These are phyloP conservation scores for Thelonectria blattea DNA, from an alignment of 2,329 filamentous ascomycete genomes.

Conservation along the genomic window DNA sequence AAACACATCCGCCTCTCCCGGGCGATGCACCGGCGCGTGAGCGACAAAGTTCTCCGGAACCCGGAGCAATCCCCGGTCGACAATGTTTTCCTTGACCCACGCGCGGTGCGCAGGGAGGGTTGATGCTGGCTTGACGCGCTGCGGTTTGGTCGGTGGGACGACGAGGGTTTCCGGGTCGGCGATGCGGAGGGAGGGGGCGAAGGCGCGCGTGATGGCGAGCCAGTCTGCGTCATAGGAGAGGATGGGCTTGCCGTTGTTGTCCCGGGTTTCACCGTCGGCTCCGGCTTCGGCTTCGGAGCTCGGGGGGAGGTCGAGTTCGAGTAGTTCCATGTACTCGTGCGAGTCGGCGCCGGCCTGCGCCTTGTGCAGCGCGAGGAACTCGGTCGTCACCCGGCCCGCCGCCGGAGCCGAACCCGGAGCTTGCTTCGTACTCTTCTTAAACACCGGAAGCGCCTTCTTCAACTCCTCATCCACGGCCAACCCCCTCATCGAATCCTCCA, in stretches of 20 bases:
- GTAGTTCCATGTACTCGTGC: slow-evolving; percentile 74
- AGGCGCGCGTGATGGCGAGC: slow-evolving; percentile 87
- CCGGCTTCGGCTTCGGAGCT: slow-evolving; percentile 6
- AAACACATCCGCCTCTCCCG: slow-evolving; percentile 58
- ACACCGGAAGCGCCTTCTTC: slow-evolving; percentile 9
- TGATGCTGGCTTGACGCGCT: slow-evolving; percentile 9
- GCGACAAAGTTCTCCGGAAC: slow-evolving; percentile 78
- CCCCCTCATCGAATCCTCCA: slow-evolving; percentile 1
- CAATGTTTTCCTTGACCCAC: slow-evolving; percentile 82
- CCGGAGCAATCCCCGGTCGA: slow-evolving; percentile 62
- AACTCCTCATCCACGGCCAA: slow-evolving; percentile 7
- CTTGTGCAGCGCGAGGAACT: slow-evolving; percentile 91
- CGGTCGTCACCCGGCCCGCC: slow-evolving; percentile 71
- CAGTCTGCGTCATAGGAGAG: slow-evolving; percentile 90
- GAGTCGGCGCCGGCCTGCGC: slow-evolving; percentile 82
- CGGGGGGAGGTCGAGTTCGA: slow-evolving; percentile 48
- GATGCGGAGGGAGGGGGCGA: slow-evolving; percentile 67
- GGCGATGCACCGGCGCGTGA: slow-evolving; percentile 76
- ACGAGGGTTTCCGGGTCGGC: slow-evolving; percentile 72
- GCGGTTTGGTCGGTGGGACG: slow-evolving; percentile 67
- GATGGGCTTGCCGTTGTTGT: slow-evolving; percentile 32
- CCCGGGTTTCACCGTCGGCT: slow-evolving; percentile 45
- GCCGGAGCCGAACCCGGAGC: slow-evolving; percentile 39
- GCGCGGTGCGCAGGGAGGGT: slow-evolving; percentile 43
- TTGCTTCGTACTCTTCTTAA: background rate